Percentiles rank a stretch among this genome's conserved stretches.
Conservation (phyloP, 768 basidiomycete genomes). For the Rhodotorula kratochvilovae region DNA sequence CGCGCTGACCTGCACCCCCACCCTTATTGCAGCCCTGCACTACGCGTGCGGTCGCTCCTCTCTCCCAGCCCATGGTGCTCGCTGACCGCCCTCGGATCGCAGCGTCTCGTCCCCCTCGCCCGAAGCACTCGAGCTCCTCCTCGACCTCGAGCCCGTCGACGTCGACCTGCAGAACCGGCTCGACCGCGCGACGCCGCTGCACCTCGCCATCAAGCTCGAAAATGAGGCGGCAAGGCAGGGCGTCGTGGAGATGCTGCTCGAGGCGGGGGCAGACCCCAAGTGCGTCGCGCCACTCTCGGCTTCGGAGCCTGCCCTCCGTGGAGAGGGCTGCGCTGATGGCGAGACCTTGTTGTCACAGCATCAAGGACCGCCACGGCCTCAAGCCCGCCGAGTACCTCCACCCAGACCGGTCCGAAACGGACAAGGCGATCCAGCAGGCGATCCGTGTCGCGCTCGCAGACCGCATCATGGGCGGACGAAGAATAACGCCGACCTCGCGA, state of each 20-base stretch:
- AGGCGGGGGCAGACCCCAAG: conserved; percentile 72
- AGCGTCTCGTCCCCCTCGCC: conserved; percentile 33
- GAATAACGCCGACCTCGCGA: conserved; percentile 62
- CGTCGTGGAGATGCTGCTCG: conserved; percentile 63
- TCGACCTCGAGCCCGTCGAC: conserved; percentile 70
- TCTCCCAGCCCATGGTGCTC: not conserved
- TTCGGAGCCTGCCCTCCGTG: too few species aligned
- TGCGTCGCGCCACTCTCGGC: conserved; percentile 52
- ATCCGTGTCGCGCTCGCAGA: conserved; percentile 50
- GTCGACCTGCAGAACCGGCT: conserved; percentile 71
- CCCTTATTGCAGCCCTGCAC: conserved; percentile 57
- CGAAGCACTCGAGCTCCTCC: conserved; percentile 49
- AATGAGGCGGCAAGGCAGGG: conserved; percentile 56
- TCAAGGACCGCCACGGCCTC: conserved; percentile 66
- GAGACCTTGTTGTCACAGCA: too few species aligned
- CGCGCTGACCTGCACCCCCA: not conserved
- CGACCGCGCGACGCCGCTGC: conserved; percentile 70
- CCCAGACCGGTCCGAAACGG: conserved; percentile 55
- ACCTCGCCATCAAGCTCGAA: conserved; percentile 60
- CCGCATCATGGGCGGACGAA: conserved; percentile 53
- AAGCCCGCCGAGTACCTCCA: conserved; percentile 59
- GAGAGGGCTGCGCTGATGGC: too few species aligned
- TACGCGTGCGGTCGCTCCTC: conserved; percentile 55
- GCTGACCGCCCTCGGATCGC: conserved; percentile 43
- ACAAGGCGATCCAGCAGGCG: conserved; percentile 52